phyloP scores from a whole-genome alignment of 108 stramenopile species.

The Cyclotella kingstonii region DNA sequence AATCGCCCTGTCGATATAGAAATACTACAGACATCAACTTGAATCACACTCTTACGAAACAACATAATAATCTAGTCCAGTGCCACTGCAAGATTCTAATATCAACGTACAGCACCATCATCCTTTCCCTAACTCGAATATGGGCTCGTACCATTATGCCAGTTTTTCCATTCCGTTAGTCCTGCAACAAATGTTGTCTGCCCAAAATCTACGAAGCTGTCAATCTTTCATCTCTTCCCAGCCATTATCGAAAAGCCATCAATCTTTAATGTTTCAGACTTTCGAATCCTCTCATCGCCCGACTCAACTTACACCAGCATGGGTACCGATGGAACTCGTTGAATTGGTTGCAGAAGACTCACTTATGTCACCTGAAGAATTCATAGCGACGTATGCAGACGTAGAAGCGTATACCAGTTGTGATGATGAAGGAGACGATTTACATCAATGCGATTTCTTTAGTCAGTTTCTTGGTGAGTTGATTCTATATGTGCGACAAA shows the following conservation, averaged over 20 bases:
- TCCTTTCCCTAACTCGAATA: too few species aligned
- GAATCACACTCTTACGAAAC: too few species aligned
- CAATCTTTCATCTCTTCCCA: not conserved
- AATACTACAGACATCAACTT: too few species aligned
- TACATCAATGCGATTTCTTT: constrained; percentile 44
- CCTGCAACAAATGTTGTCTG: not conserved
- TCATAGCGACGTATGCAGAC: constrained; percentile 17
- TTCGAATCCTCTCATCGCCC: not conserved
- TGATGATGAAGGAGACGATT: constrained; percentile 38
- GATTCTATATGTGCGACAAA: not conserved
- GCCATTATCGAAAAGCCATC: not conserved
- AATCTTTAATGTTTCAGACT: not conserved
- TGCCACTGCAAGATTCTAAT: too few species aligned
- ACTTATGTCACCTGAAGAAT: constrained; percentile 5
- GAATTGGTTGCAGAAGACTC: constrained; percentile 27
- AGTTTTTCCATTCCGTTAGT: too few species aligned
- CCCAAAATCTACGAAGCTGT: not conserved
- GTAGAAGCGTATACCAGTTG: constrained; percentile 40
- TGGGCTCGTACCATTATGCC: too few species aligned
- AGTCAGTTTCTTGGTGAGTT: constrained; percentile 17
- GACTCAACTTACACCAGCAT: constrained; percentile 1
- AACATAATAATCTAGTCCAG: too few species aligned
- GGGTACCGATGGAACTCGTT: constrained; percentile 38
- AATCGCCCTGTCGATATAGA: too few species aligned
- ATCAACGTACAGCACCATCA: too few species aligned